Conservation (phyloP, 2,329 filamentous ascomycete species). For the Atkinsonella texensis region DNA sequence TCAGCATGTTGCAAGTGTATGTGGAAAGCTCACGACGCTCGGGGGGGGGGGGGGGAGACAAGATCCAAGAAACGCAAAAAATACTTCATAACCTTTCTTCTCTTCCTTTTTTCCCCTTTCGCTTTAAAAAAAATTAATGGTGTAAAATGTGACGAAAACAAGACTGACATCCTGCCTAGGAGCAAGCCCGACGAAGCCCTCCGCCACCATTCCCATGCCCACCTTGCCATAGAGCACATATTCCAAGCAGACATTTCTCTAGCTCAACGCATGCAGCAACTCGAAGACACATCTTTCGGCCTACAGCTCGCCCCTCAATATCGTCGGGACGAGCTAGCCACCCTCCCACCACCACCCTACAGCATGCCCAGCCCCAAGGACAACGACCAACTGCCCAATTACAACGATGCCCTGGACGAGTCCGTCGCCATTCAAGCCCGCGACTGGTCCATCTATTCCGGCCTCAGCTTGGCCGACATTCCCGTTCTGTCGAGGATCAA, state of each 20-base stretch:
- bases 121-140: no score
- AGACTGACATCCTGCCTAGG: constrained; percentile 2
- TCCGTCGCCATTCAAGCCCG: constrained; percentile 8
- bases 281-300: constrained; percentile 8
- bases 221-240: constrained; percentile 6
- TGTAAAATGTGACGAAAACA: neutral
- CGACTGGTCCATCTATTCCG: constrained; percentile 9
- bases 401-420: constrained; percentile 12
- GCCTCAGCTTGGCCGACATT: constrained; percentile 9
- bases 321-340: constrained; percentile 5
- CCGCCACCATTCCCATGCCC: constrained; percentile 5
- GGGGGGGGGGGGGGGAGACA: no score
- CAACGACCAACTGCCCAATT: constrained; percentile 7
- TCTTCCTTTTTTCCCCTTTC: no score
- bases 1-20: constrained; percentile 10
- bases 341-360: constrained; percentile 7
- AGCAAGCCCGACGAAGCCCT: constrained; percentile 6
- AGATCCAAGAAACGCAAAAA: no score
- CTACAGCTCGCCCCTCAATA: constrained; percentile 3
- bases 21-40: neutral
- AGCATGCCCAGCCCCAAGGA: constrained; percentile 3
- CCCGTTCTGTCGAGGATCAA: constrained; percentile 8
- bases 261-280: constrained; percentile 5
- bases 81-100: no score
- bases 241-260: constrained; percentile 8